Percentiles rank a stretch among this genome's conserved stretches.
These are phyloP conservation scores for Ceratocystis cubensis DNA, from an alignment of 2,329 filamentous ascomycete genomes.

Conservation along the genomic window DNA sequence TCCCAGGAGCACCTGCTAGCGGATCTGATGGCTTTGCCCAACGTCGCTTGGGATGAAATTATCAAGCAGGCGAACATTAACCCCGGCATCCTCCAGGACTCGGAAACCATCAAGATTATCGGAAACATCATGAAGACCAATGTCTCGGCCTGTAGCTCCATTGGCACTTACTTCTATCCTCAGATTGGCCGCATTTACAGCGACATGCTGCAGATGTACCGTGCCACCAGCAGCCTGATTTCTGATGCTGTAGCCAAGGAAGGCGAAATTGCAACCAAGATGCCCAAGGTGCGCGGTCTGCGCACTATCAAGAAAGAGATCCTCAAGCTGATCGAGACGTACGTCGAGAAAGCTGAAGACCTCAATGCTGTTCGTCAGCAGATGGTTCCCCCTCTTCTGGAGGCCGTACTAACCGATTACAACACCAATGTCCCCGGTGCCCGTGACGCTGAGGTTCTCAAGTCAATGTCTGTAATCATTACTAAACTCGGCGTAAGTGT, in stretches of 20 bases:
- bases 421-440: conserved; percentile 93
- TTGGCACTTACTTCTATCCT: conserved; percentile 94
- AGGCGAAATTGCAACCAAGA: conserved; percentile 79
- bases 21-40: conserved; percentile 88
- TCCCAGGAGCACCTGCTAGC: conserved; percentile 83
- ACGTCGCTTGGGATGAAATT: conserved; percentile 89
- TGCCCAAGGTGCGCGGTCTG: conserved; percentile 86
- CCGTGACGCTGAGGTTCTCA: conserved; percentile 89
- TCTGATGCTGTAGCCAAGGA: conserved; percentile 66
- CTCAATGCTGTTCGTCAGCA: conserved; percentile 82
- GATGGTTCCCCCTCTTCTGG: conserved; percentile 89
- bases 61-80: conserved; percentile 78
- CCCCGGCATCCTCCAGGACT: conserved; percentile 75
- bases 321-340: conserved; percentile 92
- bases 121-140: conserved; percentile 99
- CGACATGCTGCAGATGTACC: conserved; percentile 99
- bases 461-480: conserved; percentile 95
- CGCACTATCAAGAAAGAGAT: conserved; percentile 99
- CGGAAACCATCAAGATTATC: conserved; percentile 94
- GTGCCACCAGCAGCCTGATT: conserved; percentile 89
- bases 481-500: conserved; percentile 82
- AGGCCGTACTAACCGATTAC: conserved; percentile 90
- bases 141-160: conserved; percentile 92
- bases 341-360: conserved; percentile 96
- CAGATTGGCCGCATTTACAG: conserved; percentile 96